Evolutionary conservation across 2,329 filamentous ascomycete species (phyloP).

Genomic region (Diaporthe capsici): DNA sequence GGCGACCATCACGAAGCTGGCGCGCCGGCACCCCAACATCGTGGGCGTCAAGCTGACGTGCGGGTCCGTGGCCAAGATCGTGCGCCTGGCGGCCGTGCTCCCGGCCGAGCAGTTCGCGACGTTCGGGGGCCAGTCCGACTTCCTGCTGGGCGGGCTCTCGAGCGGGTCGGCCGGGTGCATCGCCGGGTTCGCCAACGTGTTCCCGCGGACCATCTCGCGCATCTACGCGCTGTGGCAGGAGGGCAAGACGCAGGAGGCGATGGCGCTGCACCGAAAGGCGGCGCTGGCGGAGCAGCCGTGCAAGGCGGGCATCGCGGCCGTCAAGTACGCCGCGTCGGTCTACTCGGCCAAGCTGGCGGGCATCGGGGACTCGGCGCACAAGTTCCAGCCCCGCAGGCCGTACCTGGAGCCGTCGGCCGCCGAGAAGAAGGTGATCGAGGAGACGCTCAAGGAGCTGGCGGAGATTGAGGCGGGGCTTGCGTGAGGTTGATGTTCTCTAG

Average conservation of each 20-base stretch:
- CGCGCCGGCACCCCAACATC: slow-evolving; percentile 64
- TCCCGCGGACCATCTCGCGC: slow-evolving; percentile 67
- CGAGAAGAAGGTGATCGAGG: slow-evolving; percentile 58
- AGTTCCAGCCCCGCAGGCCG: slow-evolving; percentile 72
- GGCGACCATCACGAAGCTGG: slow-evolving; percentile 69
- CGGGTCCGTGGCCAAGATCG: slow-evolving; percentile 76
- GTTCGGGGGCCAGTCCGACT: slow-evolving; percentile 82
- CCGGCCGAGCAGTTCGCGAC: slow-evolving; percentile 72
- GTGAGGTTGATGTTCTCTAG: not conserved
- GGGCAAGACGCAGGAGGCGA: slow-evolving; percentile 70
- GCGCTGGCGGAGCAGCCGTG: slow-evolving; percentile 76
- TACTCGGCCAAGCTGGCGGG: slow-evolving; percentile 72
- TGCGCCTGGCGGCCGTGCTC: slow-evolving; percentile 68
- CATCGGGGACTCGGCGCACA: slow-evolving; percentile 70
- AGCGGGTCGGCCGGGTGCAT: slow-evolving; percentile 73
- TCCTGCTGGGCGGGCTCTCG: slow-evolving; percentile 72
- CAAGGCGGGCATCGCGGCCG: slow-evolving; percentile 76
- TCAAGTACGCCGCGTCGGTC: slow-evolving; percentile 77
- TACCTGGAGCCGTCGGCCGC: slow-evolving; percentile 65
- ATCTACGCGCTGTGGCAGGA: slow-evolving; percentile 74
- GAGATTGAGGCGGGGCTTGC: slow-evolving; percentile 62
- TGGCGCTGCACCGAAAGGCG: slow-evolving; percentile 71
- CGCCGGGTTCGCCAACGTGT: slow-evolving; percentile 74
- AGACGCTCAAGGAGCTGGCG: slow-evolving; percentile 58
- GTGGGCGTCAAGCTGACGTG: slow-evolving; percentile 78